These are phyloP conservation scores for Nyssa sinensis DNA, from an alignment of 148 eudicot species.

Conservation along the genomic window DNA sequence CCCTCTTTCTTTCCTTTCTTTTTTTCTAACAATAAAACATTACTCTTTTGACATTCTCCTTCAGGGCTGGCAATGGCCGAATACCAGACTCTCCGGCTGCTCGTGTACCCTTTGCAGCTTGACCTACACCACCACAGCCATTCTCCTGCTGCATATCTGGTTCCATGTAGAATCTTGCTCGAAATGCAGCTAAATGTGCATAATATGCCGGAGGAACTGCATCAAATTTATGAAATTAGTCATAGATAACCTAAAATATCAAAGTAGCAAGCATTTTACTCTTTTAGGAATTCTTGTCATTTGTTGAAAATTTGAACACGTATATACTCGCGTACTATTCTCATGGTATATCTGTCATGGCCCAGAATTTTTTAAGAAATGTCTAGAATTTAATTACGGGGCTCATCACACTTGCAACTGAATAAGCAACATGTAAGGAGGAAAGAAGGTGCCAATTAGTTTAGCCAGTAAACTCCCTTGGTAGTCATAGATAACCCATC, in stretches of 20 bases:
- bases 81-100: slow-evolving; percentile 39
- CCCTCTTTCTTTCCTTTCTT: not conserved
- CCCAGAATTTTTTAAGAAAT: not conserved
- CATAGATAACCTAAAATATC: not conserved
- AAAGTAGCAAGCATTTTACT: too few species aligned
- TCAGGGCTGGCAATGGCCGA: slow-evolving; percentile 61
- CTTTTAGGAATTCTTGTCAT: not conserved
- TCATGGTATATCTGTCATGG: not conserved
- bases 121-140: slow-evolving; percentile 27
- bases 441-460: not conserved
- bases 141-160: slow-evolving; percentile 54
- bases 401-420: not conserved
- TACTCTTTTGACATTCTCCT: slow-evolving; percentile 68
- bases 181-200: slow-evolving; percentile 77
- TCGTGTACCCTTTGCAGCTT: slow-evolving; percentile 29
- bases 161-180: slow-evolving; percentile 77
- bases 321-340: not conserved
- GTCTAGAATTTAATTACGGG: not conserved
- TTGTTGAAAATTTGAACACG: not conserved
- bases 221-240: not conserved
- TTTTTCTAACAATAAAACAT: slow-evolving; percentile 57
- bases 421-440: not conserved
- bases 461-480: too few species aligned
- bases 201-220: slow-evolving; percentile 92
- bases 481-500: too few species aligned